Percentiles rank a stretch among this genome's conserved stretches.
Conservation (phyloP, 495 filamentous ascomycete genomes). For the Cladorrhinum samala region DNA sequence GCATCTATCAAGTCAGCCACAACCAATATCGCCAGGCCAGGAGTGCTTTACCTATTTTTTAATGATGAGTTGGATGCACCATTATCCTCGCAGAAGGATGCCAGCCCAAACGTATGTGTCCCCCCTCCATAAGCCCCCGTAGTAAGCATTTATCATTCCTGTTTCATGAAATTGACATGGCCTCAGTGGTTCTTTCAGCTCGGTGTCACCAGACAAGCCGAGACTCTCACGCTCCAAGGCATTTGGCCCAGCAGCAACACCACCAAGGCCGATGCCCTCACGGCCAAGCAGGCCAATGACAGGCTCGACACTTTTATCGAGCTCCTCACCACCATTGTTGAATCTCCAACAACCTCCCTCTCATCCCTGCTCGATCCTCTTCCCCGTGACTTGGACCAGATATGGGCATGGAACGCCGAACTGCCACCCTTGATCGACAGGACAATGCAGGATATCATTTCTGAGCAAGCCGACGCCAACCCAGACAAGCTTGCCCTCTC, state of each 20-base stretch:
- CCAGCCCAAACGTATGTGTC: constrained; percentile 3
- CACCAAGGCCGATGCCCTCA: not conserved
- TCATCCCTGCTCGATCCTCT: constrained; percentile 11
- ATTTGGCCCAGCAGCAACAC: constrained; percentile 4
- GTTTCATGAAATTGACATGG: not conserved
- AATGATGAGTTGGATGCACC: constrained; percentile 2
- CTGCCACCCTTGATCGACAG: constrained; percentile 30
- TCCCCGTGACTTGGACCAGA: constrained; percentile 23
- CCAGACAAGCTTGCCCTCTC: constrained; percentile 30
- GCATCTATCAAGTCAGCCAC: constrained; percentile 1
- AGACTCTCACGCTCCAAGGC: constrained; percentile 8
- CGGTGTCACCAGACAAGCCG: not conserved
- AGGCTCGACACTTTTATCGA: constrained; percentile 10
- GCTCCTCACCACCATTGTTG: constrained; percentile 1
- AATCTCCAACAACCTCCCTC: constrained; percentile 2
- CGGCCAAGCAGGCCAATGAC: constrained; percentile 2
- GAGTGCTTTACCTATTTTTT: constrained; percentile 7
- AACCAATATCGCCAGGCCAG: not conserved
- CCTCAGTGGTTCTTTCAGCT: constrained; percentile 13
- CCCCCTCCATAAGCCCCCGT: no score
- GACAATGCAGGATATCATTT: constrained; percentile 39
- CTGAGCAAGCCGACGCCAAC: constrained; percentile 20
- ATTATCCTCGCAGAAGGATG: not conserved
- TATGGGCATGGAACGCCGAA: constrained; percentile 38
- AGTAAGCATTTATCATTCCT: no score